Percentiles rank a stretch among this genome's conserved stretches.
These are phyloP conservation scores for Aspergillus hortae DNA, from an alignment of 2,329 filamentous ascomycete species.

Conservation along the genomic window DNA sequence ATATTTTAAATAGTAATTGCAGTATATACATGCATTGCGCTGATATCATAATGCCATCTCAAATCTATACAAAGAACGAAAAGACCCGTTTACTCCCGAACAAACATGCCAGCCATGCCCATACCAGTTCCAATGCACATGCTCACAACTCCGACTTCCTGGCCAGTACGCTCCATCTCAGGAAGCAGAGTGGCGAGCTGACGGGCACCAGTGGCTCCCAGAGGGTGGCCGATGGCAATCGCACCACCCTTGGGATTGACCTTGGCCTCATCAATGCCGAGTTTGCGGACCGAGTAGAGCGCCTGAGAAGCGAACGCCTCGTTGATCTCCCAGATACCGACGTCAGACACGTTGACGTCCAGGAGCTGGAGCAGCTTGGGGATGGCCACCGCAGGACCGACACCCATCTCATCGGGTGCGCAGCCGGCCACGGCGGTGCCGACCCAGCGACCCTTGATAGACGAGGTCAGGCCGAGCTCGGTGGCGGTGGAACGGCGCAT, in stretches of 20 bases:
- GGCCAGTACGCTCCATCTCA: conserved; percentile 62
- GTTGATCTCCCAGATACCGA: conserved; percentile 90
- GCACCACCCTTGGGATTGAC: conserved; percentile 92
- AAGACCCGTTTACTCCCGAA: conserved; percentile 51
- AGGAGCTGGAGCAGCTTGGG: conserved; percentile 71
- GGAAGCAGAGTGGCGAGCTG: conserved; percentile 72
- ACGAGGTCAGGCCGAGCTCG: conserved; percentile 63
- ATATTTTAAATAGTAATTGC: neutral
- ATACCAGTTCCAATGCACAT: conserved; percentile 89
- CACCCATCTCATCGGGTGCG: conserved; percentile 87
- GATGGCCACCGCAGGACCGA: conserved; percentile 82
- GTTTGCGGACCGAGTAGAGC: conserved; percentile 65
- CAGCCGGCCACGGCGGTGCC: conserved; percentile 73
- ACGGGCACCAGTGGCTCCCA: conserved; percentile 82
- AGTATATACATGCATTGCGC: conserved; percentile 19
- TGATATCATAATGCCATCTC: conserved; percentile 13
- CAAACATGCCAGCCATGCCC: conserved; percentile 68
- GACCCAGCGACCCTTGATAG: conserved; percentile 80
- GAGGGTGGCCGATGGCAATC: conserved; percentile 88
- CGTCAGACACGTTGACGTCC: conserved; percentile 64
- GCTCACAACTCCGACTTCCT: conserved; percentile 78
- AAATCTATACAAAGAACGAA: conserved; percentile 8
- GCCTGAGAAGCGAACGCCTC: conserved; percentile 69
- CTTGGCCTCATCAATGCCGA: conserved; percentile 58
- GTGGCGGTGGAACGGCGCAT: conserved; percentile 80